Evolutionary conservation across 768 basidiomycete genomes (phyloP).

Genomic region (Calvatia gigantea): DNA sequence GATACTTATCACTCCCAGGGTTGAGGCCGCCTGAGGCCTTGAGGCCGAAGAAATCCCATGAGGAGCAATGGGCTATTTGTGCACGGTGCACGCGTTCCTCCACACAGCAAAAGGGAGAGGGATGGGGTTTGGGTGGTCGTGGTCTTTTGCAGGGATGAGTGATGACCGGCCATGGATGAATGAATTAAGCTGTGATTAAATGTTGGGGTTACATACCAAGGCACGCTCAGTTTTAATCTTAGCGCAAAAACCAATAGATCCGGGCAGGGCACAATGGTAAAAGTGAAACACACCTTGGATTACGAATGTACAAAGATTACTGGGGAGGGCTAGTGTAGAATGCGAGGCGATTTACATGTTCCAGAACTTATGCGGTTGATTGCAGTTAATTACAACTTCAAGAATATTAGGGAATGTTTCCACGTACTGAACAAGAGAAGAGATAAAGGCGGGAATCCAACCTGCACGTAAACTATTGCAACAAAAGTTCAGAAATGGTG

Average conservation of each 20-base stretch:
- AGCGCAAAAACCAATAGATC: background rate
- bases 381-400: background rate
- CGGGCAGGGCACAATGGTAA: background rate
- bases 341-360: no score
- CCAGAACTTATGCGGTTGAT: slow-evolving; percentile 1
- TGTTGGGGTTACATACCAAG: no score
- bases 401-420: background rate
- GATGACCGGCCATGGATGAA: no score
- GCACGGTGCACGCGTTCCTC: background rate
- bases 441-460: background rate
- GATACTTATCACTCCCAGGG: background rate
- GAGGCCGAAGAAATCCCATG: background rate
- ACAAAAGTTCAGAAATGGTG: background rate
- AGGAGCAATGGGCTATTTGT: background rate
- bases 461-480: background rate
- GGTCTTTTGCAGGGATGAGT: no score
- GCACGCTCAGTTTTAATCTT: no score
- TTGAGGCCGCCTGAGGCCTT: background rate
- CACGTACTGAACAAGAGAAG: background rate
- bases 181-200: no score
- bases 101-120: background rate
- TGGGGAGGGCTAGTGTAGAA: no score
- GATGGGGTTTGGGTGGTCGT: background rate
- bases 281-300: no score
- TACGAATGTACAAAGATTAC: no score